These are phyloP conservation scores for Amanita phalloides DNA, from an alignment of 768 basidiomycete genomes.

Conservation along the genomic window DNA sequence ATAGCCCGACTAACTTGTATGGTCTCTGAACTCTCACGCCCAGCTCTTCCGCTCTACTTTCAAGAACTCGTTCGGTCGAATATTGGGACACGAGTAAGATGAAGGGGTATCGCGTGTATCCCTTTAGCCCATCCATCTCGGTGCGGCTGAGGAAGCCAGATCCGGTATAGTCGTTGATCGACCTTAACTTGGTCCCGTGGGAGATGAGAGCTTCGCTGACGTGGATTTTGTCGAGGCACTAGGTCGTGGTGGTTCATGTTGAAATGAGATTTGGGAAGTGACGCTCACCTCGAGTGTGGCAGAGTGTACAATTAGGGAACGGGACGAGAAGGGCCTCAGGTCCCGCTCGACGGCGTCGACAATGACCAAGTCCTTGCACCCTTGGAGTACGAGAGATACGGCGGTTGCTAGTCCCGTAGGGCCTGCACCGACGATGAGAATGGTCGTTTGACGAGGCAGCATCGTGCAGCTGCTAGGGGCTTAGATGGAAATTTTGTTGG, in stretches of 20 bases:
- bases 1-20: slow-evolving; percentile 26
- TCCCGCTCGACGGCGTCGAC: slow-evolving; percentile 26
- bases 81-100: slow-evolving; percentile 32
- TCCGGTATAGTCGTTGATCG: slow-evolving; percentile 19
- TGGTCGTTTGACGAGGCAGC: slow-evolving; percentile 20
- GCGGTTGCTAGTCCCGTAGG: slow-evolving; percentile 37
- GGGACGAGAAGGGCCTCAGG: slow-evolving; percentile 19
- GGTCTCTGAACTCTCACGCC: slow-evolving; percentile 25
- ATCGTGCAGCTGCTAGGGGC: background rate
- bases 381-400: slow-evolving; percentile 31
- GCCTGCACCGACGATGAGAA: slow-evolving; percentile 42
- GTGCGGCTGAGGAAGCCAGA: slow-evolving; percentile 16
- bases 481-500: too few species aligned
- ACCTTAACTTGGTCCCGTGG: slow-evolving; percentile 22
- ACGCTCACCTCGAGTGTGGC: slow-evolving; percentile 38
- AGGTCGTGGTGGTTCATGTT: background rate
- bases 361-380: slow-evolving; percentile 28
- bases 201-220: slow-evolving; percentile 27
- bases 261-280: background rate
- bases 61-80: slow-evolving; percentile 30
- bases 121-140: slow-evolving; percentile 22
- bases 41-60: slow-evolving; percentile 18
- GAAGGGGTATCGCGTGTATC: slow-evolving; percentile 34
- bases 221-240: slow-evolving; percentile 6
- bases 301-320: slow-evolving; percentile 37